Base-by-base conservation (phyloP, 805 yeast species). In the Saccharomycopsis fermentans region DNA sequence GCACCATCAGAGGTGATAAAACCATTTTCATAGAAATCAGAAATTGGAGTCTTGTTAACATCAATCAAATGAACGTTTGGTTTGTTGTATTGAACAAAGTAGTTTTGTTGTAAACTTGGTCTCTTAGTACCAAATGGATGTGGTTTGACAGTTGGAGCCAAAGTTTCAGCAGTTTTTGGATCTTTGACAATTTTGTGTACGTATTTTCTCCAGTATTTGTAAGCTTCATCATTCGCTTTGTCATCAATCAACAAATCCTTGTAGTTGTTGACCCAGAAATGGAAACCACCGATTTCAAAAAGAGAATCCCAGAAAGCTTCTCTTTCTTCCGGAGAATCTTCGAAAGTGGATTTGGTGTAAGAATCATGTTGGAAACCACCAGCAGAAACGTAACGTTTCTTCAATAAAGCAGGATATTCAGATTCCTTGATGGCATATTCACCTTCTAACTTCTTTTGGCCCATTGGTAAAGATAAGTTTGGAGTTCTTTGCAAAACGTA, bases 221-320 rank as follows among this genome's bases (percentile, higher is more conserved):
- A 64, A 24, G 64, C 63, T 26, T 54, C 52, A 32, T 57, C 54
- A 51, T 64, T 64, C 11, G 64, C 59, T 26, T 56, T 40, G 48
- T 54, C 54, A 52, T 63, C 58, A 17, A 58, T 47, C 14, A 63
- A 48, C 9, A 59, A 35, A 34, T 64, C 66, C 9, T 43, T 32
- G 36, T 57, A 64, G 35, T 62, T 66, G n/a, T 62, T 64, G 14
- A 63, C 60, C 72, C 72, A 69, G 59, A 66, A 66, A 9, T 47
- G 35, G 58, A 69, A 69, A 4, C 71, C 71, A 21, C 71, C 71
- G 14, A 55, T 50, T 16, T 64, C 63, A 59, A 59, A 69, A 52
- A 52, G 35, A 26, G 56, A 50, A n/a, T 66, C 62, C 37, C 56
- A 68, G 56, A 62, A 54, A 16, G 48, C 56, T 54, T 59, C 56